Conservation (phyloP, 1,284 basidiomycete species). For the Cryptococcus sp. region DNA sequence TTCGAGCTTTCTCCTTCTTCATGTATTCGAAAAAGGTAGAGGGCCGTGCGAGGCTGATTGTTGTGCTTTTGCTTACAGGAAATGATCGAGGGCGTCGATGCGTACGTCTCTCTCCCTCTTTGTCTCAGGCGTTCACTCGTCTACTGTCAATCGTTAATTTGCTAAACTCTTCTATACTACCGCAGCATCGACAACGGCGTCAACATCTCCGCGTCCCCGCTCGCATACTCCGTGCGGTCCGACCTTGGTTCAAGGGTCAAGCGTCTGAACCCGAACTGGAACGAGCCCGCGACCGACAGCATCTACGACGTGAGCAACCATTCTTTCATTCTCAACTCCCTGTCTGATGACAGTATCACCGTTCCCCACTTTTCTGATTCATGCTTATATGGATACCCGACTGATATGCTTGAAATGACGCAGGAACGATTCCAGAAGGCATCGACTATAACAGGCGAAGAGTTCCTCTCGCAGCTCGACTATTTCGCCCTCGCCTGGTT, state of each 20-base stretch:
- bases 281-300: slow-evolving; percentile 66
- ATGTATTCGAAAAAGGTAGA: not conserved
- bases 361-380: too few species aligned
- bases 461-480: slow-evolving; percentile 78
- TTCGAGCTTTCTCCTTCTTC: slow-evolving; percentile 28
- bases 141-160: too few species aligned
- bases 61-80: slow-evolving; percentile 59
- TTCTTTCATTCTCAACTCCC: not conserved
- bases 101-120: slow-evolving; percentile 20
- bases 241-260: slow-evolving; percentile 80
- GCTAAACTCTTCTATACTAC: too few species aligned
- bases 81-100: slow-evolving; percentile 93
- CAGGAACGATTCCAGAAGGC: slow-evolving; percentile 77
- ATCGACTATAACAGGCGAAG: slow-evolving; percentile 78
- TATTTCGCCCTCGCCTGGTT: slow-evolving; percentile 90
- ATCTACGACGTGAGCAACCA: slow-evolving; percentile 67
- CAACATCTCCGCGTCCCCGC: slow-evolving; percentile 64
- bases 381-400: not conserved
- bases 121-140: too few species aligned
- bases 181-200: slow-evolving; percentile 87
- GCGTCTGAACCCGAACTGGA: slow-evolving; percentile 88
- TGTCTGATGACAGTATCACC: not conserved
- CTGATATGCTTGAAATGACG: not conserved
- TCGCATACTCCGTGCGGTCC: slow-evolving; percentile 71
- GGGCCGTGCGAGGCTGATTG: not conserved